Conservation (phyloP, 2,329 filamentous ascomycete genomes). For the Colletotrichum sp. region DNA sequence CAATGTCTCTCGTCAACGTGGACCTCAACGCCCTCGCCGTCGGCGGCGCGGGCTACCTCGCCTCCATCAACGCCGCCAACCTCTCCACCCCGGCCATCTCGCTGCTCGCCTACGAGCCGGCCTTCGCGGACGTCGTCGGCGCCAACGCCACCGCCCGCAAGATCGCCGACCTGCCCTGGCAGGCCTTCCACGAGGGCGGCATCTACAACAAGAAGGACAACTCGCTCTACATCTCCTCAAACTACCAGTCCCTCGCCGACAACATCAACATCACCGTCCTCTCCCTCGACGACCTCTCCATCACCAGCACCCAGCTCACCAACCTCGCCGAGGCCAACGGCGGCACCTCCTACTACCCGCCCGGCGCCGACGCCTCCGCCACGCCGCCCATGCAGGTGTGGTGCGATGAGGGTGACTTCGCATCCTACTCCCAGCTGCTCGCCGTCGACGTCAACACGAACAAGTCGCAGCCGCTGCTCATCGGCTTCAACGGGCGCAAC, state of each 20-base stretch:
- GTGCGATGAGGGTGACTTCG: slow-evolving; percentile 21
- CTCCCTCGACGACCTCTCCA: slow-evolving; percentile 22
- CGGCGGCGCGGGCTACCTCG: slow-evolving; percentile 17
- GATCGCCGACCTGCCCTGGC: slow-evolving; percentile 16
- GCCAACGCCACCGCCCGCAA: slow-evolving; percentile 13
- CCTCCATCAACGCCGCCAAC: slow-evolving; percentile 14
- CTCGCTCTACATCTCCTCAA: slow-evolving; percentile 20
- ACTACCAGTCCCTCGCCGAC: slow-evolving; percentile 12
- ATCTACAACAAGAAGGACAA: slow-evolving; percentile 22
- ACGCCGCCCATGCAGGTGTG: slow-evolving; percentile 24
- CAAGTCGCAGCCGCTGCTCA: slow-evolving; percentile 15
- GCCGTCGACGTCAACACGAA: slow-evolving; percentile 24
- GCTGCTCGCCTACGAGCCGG: slow-evolving; percentile 13
- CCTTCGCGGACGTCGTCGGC: slow-evolving; percentile 12
- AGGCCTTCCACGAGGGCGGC: slow-evolving; percentile 23
- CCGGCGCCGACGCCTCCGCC: slow-evolving; percentile 10
- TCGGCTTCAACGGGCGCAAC: slow-evolving; percentile 15
- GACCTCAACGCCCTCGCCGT: slow-evolving; percentile 17
- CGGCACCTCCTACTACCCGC: slow-evolving; percentile 24
- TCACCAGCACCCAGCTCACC: slow-evolving; percentile 23
- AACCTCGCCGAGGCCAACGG: slow-evolving; percentile 25
- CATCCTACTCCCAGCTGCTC: slow-evolving; percentile 11
- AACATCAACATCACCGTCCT: slow-evolving; percentile 25
- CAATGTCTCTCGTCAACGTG: slow-evolving; percentile 14
- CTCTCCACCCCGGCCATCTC: slow-evolving; percentile 8